Base-by-base conservation (phyloP, 208 protist genomes). In the Leishmania turanica region DNA sequence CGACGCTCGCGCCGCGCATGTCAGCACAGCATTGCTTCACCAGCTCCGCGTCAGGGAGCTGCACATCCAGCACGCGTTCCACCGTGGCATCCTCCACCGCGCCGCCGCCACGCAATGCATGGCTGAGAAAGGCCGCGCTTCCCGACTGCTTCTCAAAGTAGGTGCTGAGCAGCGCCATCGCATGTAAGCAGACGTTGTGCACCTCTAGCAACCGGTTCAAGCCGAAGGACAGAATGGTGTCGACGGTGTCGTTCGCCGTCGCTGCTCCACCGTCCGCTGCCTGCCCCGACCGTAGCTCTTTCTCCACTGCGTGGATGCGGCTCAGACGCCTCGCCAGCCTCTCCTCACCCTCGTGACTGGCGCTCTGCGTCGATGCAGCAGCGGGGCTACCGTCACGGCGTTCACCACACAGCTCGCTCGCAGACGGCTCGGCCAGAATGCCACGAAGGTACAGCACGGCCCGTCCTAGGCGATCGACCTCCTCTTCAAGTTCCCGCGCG, bases 391-490 rank as follows among this genome's bases (percentile, higher is more conserved):
- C 8, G 31, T 9, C 58, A 76, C 34, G 42, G 5, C 17, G 58
- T 54, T 34, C 21, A 45, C 47, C 34, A 47, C 60, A 62, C 45
- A 24, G 13, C 66, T 68, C 49, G 69, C 9, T 6, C 60, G 75
- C 79, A 40, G 47, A 4, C 42, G 81, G 65, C 15, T 77, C 78
- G 15, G 83, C 56, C n/a, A 91, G 66, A 53, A 89, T 54, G 3
- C 75, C 74, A 62, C 89, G 80, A 66, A 93, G 80, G 31, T 73
- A 83, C 31, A 93, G 78, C 64, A 91, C 87, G 31, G 88, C 87
- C 3, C 77, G 58, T 7, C 89, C 89, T 42, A 93, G 75, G 3
- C 73, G 75, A 62, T 91, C 83, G 65, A 84, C 80, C 37, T 90
- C 77, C 60, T 49, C 78, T 53, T 93, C 87, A 60, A 91, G 64